Percentiles rank a stretch among this genome's conserved stretches.
phyloP scores from a whole-genome alignment of 2,329 filamentous ascomycete genomes.

The Fusarium lyarnte region DNA sequence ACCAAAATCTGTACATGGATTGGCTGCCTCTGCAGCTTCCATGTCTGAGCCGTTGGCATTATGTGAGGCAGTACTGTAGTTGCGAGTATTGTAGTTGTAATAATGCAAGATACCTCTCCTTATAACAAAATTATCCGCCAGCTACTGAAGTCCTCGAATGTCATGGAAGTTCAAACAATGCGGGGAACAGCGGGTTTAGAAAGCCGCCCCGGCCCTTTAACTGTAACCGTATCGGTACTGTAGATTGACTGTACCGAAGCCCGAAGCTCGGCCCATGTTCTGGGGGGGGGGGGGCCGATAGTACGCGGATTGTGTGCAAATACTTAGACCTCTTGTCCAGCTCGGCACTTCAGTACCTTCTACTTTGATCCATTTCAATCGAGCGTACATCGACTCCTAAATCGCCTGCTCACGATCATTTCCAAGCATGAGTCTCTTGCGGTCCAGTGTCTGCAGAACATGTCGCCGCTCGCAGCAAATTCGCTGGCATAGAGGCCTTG shows the following conservation, averaged over 20 bases:
- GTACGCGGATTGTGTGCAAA: constrained; percentile 42
- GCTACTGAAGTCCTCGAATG: not conserved
- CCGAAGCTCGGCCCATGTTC: constrained; percentile 37
- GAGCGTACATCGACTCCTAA: not conserved
- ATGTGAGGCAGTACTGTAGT: constrained; percentile 23
- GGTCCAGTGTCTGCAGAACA: constrained; percentile 51
- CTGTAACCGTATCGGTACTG: constrained; percentile 7
- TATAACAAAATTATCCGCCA: not conserved
- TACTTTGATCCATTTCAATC: constrained; percentile 13
- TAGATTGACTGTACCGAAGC: constrained; percentile 5
- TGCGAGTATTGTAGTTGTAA: constrained; percentile 35
- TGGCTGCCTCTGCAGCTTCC: constrained; percentile 15
- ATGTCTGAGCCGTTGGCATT: constrained; percentile 23
- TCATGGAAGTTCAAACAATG: not conserved
- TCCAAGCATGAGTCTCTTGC: constrained; percentile 48
- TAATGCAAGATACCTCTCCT: constrained; percentile 27
- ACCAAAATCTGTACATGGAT: constrained; percentile 47
- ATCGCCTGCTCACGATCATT: not conserved
- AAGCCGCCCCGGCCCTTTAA: not conserved
- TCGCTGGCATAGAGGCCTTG: constrained; percentile 49
- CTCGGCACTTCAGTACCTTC: constrained; percentile 16
- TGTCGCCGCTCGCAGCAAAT: constrained; percentile 49
- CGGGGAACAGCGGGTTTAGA: constrained; percentile 22
- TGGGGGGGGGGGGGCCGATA: constrained; percentile 43
- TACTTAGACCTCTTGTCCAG: constrained; percentile 22